These are phyloP conservation scores for Bryum argenteum DNA, from an alignment of 225 moss, liverwort and hornwort genomes.

Conservation along the genomic window DNA sequence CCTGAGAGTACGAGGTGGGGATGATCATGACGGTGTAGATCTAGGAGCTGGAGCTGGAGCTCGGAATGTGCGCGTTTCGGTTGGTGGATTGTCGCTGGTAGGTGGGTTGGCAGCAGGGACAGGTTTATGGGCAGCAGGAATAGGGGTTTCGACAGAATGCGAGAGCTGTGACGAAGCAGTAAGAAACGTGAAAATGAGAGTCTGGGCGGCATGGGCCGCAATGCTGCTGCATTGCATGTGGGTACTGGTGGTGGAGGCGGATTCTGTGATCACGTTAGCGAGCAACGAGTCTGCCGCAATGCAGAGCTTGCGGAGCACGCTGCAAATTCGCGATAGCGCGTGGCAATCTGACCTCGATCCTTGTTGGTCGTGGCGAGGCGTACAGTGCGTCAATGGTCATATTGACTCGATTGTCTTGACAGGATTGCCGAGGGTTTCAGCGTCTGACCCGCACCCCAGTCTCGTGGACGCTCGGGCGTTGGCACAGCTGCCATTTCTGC, in stretches of 20 bases:
- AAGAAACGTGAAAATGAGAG: slow-evolving; percentile 45
- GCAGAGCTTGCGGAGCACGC: slow-evolving; percentile 32
- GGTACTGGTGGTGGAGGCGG: slow-evolving; percentile 15
- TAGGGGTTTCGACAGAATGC: slow-evolving; percentile 38
- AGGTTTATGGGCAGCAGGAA: slow-evolving; percentile 3
- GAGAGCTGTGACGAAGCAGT: slow-evolving; percentile 26
- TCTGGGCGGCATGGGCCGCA: slow-evolving; percentile 37
- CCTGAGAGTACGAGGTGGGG: not conserved
- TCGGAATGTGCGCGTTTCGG: slow-evolving; percentile 32
- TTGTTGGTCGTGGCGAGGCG: slow-evolving; percentile 69
- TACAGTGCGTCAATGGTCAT: slow-evolving; percentile 66
- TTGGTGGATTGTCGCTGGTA: slow-evolving; percentile 29
- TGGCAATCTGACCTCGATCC: slow-evolving; percentile 72
- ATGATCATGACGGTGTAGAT: slow-evolving; percentile 24
- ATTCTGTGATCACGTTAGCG: slow-evolving; percentile 24
- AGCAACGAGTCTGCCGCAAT: slow-evolving; percentile 47
- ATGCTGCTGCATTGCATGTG: slow-evolving; percentile 35
- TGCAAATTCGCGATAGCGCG: slow-evolving; percentile 34
- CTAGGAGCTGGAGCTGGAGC: slow-evolving; percentile 10
- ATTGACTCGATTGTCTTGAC: slow-evolving; percentile 42
- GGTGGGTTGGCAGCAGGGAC: not conserved
- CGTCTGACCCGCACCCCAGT: not conserved
- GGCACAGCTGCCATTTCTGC: slow-evolving; percentile 55
- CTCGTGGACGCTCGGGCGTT: slow-evolving; percentile 35
- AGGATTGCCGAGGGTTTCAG: slow-evolving; percentile 28